Evolutionary conservation across 2,329 filamentous ascomycete genomes (phyloP).

Genomic region (Paecilomyces sp.): DNA sequence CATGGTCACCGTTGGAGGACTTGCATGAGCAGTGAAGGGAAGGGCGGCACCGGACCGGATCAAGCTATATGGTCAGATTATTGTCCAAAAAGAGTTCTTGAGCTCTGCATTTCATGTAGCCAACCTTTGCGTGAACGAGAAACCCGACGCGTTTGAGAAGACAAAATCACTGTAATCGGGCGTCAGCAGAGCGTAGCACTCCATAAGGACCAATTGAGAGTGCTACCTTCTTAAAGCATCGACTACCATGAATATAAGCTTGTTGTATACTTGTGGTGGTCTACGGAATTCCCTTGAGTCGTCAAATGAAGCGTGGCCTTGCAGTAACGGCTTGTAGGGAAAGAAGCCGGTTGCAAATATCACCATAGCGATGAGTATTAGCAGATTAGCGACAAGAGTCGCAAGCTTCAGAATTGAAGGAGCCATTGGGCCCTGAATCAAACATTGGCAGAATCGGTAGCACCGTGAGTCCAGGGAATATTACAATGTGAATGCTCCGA

Average conservation of each 20-base stretch:
- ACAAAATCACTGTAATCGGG: slow-evolving; percentile 71
- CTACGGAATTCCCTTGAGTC: slow-evolving; percentile 47
- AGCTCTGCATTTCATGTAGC: slow-evolving; percentile 2
- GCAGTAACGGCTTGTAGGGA: slow-evolving; percentile 89
- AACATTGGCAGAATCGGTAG: not conserved
- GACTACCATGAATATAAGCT: slow-evolving; percentile 93
- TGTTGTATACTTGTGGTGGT: slow-evolving; percentile 71
- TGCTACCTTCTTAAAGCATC: slow-evolving; percentile 80
- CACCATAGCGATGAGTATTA: slow-evolving; percentile 67
- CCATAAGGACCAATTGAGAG: not conserved
- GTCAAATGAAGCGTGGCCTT: slow-evolving; percentile 64
- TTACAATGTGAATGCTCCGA: not conserved
- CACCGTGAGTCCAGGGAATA: not conserved
- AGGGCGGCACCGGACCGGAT: slow-evolving; percentile 77
- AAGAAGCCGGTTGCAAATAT: slow-evolving; percentile 90
- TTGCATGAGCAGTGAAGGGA: slow-evolving; percentile 90
- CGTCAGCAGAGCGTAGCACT: not conserved
- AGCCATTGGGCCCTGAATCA: slow-evolving; percentile 11
- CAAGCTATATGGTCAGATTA: slow-evolving; percentile 48
- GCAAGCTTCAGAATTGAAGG: slow-evolving; percentile 20
- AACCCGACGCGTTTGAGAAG: slow-evolving; percentile 71
- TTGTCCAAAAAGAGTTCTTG: not conserved
- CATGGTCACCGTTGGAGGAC: slow-evolving; percentile 98
- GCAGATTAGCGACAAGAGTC: slow-evolving; percentile 63
- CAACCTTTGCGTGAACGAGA: slow-evolving; percentile 80